phyloP scores from a whole-genome alignment of 2,329 filamentous ascomycete genomes.

The Botrytis paeoniae region DNA sequence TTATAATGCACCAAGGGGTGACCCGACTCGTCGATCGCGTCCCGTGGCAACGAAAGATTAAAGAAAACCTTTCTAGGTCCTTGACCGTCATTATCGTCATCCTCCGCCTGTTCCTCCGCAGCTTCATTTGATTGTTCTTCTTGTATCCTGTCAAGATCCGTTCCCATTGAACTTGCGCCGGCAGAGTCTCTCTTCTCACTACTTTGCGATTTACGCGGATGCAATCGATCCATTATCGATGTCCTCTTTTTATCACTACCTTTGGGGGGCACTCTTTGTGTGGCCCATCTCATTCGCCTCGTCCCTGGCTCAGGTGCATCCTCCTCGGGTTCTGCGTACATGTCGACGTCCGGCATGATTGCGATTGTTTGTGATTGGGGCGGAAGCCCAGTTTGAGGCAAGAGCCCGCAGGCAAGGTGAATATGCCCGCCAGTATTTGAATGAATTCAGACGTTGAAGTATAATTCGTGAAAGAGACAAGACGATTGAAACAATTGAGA shows the following conservation, averaged over 20 bases:
- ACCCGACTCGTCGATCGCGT: conserved; percentile 77
- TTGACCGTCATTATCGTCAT: conserved; percentile 41
- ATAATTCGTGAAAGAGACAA: not conserved
- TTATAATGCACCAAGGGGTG: conserved; percentile 67
- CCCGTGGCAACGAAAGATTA: conserved; percentile 74
- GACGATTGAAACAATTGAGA: not conserved
- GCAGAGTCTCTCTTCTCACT: conserved; percentile 60
- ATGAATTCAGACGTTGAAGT: not conserved
- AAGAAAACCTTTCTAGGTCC: conserved; percentile 69
- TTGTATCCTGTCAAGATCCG: conserved; percentile 36
- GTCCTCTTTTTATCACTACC: conserved; percentile 76
- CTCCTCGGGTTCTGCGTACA: conserved; percentile 43
- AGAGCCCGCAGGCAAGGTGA: conserved; percentile 19
- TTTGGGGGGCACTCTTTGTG: conserved; percentile 76
- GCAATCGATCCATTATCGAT: conserved; percentile 74
- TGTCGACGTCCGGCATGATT: conserved; percentile 34
- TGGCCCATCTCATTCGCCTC: conserved; percentile 91
- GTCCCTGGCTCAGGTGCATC: conserved; percentile 49
- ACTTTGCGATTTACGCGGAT: conserved; percentile 55
- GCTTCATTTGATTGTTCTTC: conserved; percentile 30
- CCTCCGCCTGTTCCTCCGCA: conserved; percentile 34
- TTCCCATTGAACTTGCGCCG: conserved; percentile 37
- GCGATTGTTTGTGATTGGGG: conserved; percentile 16
- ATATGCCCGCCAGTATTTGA: conserved; percentile 19
- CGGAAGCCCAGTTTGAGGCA: conserved; percentile 21